Evolutionary conservation across 768 basidiomycete genomes (phyloP), one percentile per base, ranked within the genome.

Genomic region (Lyophyllum shimeji): DNA sequence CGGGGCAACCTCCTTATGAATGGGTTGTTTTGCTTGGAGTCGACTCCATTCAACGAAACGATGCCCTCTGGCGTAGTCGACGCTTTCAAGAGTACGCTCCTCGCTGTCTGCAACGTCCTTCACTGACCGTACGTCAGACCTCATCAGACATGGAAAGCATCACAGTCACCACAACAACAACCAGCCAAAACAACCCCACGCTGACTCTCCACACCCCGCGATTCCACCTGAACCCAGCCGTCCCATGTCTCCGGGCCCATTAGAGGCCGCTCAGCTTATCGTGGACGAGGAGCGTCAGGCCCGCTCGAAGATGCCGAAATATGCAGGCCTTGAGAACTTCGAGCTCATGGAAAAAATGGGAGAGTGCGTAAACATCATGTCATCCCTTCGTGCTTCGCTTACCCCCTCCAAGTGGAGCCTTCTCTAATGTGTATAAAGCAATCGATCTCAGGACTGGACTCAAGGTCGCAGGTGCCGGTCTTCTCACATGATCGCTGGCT

Each of bases 361-460:
- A 78, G 93, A 95, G 93, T 95, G 59, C 71, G 93, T 87, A 34
- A 15, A 40, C 51, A 46, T 53, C 60, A 59, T 51, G n/a, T 42
- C 48, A 56, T 59, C 53, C 44, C 54, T 53, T 48, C n/a, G 55
- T 53, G 49, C 53, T 57, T 47, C 52, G 45, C 54, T 69, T 64
- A 39, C 40, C 52, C 56, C 37, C 54, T 70, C 31, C 33, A 56
- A 92, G 87, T 65, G 96, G 96, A 57, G 96, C 96, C 42, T 99
- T 99, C 70, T 98, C 95, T n/a, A 93, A 97, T 67, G 96, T 99
- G 8, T 99, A 96, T 81, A 92, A 91, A 69, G 96, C 94, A 13
- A 63, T 89, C 52, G 90, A 98, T 68, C 78, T 83, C 46, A 75
- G 78, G 34, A 87, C 86, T 11, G 86, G 86, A 40, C 81, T 86